Conservation (phyloP, 305 asterid species). For the Plantago coronopus region DNA sequence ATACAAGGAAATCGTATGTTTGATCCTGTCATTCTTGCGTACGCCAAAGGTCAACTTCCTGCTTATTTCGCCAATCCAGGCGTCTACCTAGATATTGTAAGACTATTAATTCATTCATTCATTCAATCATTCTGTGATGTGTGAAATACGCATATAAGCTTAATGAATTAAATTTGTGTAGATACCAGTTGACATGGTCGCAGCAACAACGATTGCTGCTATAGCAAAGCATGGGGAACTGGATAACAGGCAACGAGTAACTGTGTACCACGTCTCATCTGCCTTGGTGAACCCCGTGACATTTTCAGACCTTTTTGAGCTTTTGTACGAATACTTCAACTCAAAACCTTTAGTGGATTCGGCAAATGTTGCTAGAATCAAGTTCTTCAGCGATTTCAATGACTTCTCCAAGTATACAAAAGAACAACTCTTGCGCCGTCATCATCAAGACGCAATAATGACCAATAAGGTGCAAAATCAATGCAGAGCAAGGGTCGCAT, state of each 20-base stretch:
- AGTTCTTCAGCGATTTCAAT: neutral
- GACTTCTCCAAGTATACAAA: slow-evolving; percentile 2
- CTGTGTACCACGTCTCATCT: neutral
- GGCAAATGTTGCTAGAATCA: neutral
- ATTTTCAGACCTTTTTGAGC: slow-evolving; percentile 12
- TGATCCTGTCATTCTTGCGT: slow-evolving; percentile 23
- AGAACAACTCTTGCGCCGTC: neutral
- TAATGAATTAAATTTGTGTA: neutral
- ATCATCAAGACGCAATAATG: too few relatives aligned
- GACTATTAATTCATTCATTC: too few relatives aligned
- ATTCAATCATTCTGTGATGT: too few relatives aligned
- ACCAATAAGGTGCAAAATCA: too few relatives aligned
- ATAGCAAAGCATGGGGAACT: slow-evolving; percentile 30
- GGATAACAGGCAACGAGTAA: slow-evolving; percentile 3
- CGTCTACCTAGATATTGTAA: slow-evolving; percentile 20
- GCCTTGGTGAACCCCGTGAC: slow-evolving; percentile 9
- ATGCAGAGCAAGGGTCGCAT: neutral
- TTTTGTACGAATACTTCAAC: slow-evolving; percentile 2
- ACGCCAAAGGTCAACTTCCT: slow-evolving; percentile 27
- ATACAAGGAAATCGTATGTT: slow-evolving; percentile 28
- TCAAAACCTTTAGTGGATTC: neutral
- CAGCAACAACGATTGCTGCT: slow-evolving; percentile 24
- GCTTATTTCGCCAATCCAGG: slow-evolving; percentile 21
- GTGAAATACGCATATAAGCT: too few relatives aligned
- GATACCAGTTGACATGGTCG: slow-evolving; percentile 31